These are phyloP conservation scores for Dipteronia dyeriana DNA, from an alignment of 345 rosid genomes.

Conservation along the genomic window DNA sequence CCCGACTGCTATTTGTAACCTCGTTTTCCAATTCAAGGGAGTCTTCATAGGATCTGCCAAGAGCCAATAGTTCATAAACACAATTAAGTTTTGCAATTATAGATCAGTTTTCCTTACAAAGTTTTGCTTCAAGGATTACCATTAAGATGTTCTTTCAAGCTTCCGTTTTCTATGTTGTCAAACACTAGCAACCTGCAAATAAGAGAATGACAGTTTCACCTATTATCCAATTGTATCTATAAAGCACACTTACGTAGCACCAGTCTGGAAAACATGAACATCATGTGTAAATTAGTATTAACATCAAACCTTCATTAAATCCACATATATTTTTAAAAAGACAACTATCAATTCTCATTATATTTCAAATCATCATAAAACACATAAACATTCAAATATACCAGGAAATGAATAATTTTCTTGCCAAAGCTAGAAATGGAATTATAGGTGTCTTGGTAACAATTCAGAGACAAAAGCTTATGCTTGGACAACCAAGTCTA, in stretches of 20 bases:
- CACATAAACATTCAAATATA: background rate
- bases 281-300: background rate
- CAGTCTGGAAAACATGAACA: background rate
- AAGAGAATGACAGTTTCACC: background rate
- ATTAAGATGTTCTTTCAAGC: slow-evolving; percentile 85
- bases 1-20: slow-evolving; percentile 74
- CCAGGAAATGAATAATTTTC: too few species aligned
- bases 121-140: slow-evolving; percentile 46
- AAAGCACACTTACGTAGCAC: background rate
- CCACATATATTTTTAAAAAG: background rate
- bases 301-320: background rate
- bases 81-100: slow-evolving; percentile 12
- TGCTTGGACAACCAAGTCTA: too few species aligned
- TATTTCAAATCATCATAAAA: background rate
- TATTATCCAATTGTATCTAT: background rate
- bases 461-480: too few species aligned
- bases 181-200: slow-evolving; percentile 75
- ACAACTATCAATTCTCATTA: background rate
- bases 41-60: slow-evolving; percentile 89
- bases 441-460: too few species aligned
- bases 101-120: background rate
- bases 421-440: too few species aligned
- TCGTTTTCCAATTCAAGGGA: slow-evolving; percentile 87
- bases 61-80: slow-evolving; percentile 14
- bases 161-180: slow-evolving; percentile 78